Base-by-base conservation (phyloP, 768 basidiomycete species). In the Galerina sulciceps region DNA sequence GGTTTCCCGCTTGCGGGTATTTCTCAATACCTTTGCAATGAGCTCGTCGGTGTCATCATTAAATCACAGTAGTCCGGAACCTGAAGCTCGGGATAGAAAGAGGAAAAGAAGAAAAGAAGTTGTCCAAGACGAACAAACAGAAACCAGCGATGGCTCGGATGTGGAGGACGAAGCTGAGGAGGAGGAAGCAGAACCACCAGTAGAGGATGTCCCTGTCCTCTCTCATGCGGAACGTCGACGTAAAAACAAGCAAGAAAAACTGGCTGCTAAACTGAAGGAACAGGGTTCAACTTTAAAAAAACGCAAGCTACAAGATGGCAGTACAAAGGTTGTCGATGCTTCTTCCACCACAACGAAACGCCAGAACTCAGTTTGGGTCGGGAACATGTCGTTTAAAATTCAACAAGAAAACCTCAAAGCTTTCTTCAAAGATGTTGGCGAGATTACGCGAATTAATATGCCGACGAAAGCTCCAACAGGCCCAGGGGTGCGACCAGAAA, bases 331-430 rank as follows among this genome's bases (percentile, higher is more conserved):
- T 43, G 65, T 69, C 36, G 59, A 52, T 3, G 40, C 43, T 10
- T 46, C 47, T 34, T 51, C 69, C 22, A 64, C 71, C 61, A 67
- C 68, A 46, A 69, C 71, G 13, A 88, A 87, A 71, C 85, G 90
- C 22, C 86, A 92, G 72, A 87, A 96, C 70, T 96, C 93, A 4
- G 81, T 98, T 46, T 99, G 96, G 96, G 91, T 98, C 31, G 96
- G 96, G 41, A 99, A 99, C 74, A 70, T 99, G 71, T 83, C 91
- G 6, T 99, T 90, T 81, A 91, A 90, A 74, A 98, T 96, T 51
- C 91, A 89, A 0, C 77, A 81, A 56, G 85, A 90, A 10, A 77
- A 88, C n/a, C 75, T 99, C 34, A 81, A 79, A 41, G 67, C 64
- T 31, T 94, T 93, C 73, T 93, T 94, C 69, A 81, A 84, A 41